Conservation (phyloP, 1,284 basidiomycete genomes). For the Xerocomus amazonicus region DNA sequence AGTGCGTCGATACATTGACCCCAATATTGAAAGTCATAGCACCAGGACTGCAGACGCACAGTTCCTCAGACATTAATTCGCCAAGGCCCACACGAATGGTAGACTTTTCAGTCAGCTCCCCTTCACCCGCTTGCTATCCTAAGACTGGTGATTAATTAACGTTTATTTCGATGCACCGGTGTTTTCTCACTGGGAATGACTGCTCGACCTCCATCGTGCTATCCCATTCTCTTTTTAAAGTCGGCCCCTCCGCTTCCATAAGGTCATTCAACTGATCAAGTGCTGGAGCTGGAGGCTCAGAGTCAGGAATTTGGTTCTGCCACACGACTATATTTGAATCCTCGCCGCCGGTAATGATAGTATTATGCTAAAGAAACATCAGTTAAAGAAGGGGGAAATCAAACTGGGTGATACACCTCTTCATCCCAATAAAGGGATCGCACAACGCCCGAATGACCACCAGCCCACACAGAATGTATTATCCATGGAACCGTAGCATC, state of each 20-base stretch:
- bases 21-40: not conserved
- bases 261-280: conserved; percentile 6
- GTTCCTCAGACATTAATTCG: no score
- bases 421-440: conserved; percentile 57
- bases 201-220: conserved; percentile 12
- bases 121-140: conserved; percentile 25
- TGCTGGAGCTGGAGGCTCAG: not conserved
- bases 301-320: conserved; percentile 28
- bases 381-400: not conserved
- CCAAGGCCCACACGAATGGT: no score
- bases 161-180: not conserved
- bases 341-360: conserved; percentile 61
- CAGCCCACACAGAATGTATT: conserved; percentile 49
- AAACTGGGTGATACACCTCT: conserved; percentile 34
- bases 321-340: conserved; percentile 55
- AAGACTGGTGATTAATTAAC: not conserved
- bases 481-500: conserved; percentile 41
- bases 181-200: conserved; percentile 16
- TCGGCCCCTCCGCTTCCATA: conserved; percentile 14
- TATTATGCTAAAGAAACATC: conserved; percentile 36
- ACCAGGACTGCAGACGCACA: no score
- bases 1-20: conserved; percentile 1
- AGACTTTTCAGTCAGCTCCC: conserved; percentile 1
- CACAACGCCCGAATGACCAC: conserved; percentile 54
- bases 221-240: conserved; percentile 27